These are phyloP conservation scores for Aeminium ludgeri DNA, from an alignment of 495 filamentous ascomycete genomes.

Conservation along the genomic window DNA sequence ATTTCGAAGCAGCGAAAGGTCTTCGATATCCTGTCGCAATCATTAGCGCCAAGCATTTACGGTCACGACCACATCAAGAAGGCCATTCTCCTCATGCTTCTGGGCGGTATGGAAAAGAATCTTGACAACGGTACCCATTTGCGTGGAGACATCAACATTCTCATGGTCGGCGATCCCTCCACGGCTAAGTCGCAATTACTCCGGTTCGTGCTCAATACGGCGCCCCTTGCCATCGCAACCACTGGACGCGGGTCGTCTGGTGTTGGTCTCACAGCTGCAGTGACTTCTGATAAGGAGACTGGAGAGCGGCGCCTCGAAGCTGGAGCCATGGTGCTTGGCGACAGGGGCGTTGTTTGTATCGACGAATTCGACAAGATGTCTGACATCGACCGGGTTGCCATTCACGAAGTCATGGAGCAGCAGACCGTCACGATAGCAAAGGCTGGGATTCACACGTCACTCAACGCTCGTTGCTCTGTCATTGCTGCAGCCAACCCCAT, in stretches of 20 bases:
- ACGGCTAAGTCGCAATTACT: constrained; percentile 97
- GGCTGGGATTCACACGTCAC: constrained; percentile 92
- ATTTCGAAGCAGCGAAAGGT: constrained; percentile 88
- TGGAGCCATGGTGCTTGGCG: constrained; percentile 96
- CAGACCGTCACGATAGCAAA: constrained; percentile 99
- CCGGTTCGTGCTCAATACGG: constrained; percentile 94
- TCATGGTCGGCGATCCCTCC: constrained; percentile 98
- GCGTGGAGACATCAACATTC: constrained; percentile 95
- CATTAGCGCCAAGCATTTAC: constrained; percentile 92
- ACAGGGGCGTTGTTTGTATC: constrained; percentile 95
- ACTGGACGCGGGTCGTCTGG: constrained; percentile 95
- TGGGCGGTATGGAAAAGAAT: constrained; percentile 99
- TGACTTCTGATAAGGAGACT: constrained; percentile 93
- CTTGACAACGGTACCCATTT: constrained; percentile 95
- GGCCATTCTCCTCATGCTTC: constrained; percentile 87
- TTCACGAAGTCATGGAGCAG: constrained; percentile 99
- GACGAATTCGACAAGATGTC: constrained; percentile 99
- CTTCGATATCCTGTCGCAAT: constrained; percentile 87
- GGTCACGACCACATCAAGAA: constrained; percentile 98
- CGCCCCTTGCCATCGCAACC: constrained; percentile 89
- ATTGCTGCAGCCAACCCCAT: constrained; percentile 95
- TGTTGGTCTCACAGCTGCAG: constrained; percentile 93
- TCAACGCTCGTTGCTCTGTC: constrained; percentile 94
- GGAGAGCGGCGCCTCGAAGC: constrained; percentile 90
- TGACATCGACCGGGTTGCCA: constrained; percentile 92